These are phyloP conservation scores for Leccinum broughii DNA, from an alignment of 768 basidiomycete species.

Conservation along the genomic window DNA sequence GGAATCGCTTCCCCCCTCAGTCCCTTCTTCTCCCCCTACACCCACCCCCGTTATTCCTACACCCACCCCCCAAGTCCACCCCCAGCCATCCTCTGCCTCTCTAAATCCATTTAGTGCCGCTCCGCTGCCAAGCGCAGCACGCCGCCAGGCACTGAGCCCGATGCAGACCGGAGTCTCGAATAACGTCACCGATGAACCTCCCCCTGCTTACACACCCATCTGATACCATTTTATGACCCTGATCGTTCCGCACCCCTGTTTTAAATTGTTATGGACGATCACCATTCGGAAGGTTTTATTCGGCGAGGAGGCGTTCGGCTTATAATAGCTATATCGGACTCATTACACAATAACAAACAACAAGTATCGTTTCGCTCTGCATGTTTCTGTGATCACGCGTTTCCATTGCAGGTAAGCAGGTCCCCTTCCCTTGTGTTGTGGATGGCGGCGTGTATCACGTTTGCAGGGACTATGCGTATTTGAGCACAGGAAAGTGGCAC, in stretches of 20 bases:
- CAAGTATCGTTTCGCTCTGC: background rate
- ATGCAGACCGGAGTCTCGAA: conserved; percentile 16
- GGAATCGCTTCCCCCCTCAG: background rate
- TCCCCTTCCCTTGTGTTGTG: background rate
- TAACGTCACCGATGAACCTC: conserved; percentile 18
- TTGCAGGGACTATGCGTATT: background rate
- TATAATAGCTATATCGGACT: conserved; percentile 4
- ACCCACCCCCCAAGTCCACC: background rate
- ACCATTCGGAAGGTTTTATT: background rate
- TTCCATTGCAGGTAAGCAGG: background rate
- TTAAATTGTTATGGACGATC: background rate
- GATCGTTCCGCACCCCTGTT: background rate
- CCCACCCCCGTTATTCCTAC: background rate
- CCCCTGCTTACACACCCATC: conserved; percentile 29
- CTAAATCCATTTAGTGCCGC: background rate
- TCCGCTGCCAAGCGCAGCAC: background rate
- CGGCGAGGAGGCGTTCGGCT: background rate
- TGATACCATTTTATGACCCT: conserved; percentile 5
- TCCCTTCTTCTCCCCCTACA: background rate
- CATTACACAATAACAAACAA: conserved; percentile 3
- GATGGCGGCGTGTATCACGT: background rate
- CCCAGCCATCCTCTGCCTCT: background rate
- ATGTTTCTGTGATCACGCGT: background rate
- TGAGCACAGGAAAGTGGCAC: background rate
- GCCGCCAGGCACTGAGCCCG: conserved; percentile 3